A percentile compares a stretch with the other conserved stretches of the same genome.
Conservation (phyloP, 1,284 basidiomycete species). For the Taiwanofungus camphoratus region DNA sequence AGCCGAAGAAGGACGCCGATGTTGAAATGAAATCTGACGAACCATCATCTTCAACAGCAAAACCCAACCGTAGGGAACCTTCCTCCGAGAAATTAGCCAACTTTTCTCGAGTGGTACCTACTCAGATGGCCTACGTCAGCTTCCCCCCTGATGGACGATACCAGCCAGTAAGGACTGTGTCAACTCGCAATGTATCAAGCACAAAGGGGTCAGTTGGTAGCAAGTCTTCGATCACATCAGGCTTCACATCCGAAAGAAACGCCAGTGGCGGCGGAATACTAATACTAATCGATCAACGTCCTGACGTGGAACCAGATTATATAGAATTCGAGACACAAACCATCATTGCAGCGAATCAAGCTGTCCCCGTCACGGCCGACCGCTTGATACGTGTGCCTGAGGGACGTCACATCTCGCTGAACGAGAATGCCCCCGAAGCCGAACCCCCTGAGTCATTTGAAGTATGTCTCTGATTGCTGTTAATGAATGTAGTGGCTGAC, state of each 20-base stretch:
- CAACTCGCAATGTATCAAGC: slow-evolving; percentile 36
- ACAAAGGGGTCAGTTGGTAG: slow-evolving; percentile 26
- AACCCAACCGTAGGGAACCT: slow-evolving; percentile 67
- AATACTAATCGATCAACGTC: slow-evolving; percentile 65
- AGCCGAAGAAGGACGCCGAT: slow-evolving; percentile 59
- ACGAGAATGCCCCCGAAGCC: slow-evolving; percentile 71
- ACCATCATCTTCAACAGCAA: slow-evolving; percentile 28
- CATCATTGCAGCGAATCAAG: slow-evolving; percentile 31
- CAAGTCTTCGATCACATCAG: slow-evolving; percentile 22
- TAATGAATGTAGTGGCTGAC: slow-evolving; percentile 2
- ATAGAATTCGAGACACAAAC: slow-evolving; percentile 60
- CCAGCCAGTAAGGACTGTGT: slow-evolving; percentile 85
- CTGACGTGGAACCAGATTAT: slow-evolving; percentile 64
- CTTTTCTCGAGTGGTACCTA: slow-evolving; percentile 90
- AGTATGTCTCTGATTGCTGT: slow-evolving; percentile 39
- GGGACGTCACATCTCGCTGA: slow-evolving; percentile 51
- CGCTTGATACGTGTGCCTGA: slow-evolving; percentile 19
- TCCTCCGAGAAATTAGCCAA: slow-evolving; percentile 77
- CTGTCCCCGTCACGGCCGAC: slow-evolving; percentile 17
- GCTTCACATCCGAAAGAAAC: slow-evolving; percentile 48
- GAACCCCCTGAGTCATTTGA: slow-evolving; percentile 75
- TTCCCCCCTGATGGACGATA: slow-evolving; percentile 81
- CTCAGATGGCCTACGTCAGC: slow-evolving; percentile 79
- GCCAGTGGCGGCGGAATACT: slow-evolving; percentile 83
- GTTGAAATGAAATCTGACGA: slow-evolving; percentile 72